These are phyloP conservation scores for Pythium rhizo-oryzae DNA, from an alignment of 352 stramenopile species.

Conservation along the genomic window DNA sequence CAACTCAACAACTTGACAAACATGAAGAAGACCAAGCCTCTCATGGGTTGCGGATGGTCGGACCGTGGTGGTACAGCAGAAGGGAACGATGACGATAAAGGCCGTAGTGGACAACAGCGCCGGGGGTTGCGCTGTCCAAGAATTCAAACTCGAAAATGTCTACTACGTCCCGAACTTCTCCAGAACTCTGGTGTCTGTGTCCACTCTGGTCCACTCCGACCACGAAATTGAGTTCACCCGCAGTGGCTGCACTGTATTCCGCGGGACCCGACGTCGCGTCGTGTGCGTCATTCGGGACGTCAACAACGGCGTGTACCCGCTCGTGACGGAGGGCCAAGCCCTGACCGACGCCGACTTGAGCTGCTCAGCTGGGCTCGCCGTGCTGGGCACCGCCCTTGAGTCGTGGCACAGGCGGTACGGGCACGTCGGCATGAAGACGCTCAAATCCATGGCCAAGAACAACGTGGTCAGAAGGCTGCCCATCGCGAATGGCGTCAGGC, in stretches of 20 bases:
- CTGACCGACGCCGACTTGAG: neutral
- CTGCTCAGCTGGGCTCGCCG: neutral
- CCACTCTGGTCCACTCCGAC: neutral
- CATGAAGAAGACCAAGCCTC: neutral
- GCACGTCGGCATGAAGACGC: slow-evolving; percentile 10
- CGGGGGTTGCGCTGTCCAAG: neutral
- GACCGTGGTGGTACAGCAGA: slow-evolving; percentile 5
- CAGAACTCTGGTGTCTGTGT: slow-evolving; percentile 7
- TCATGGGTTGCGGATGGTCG: slow-evolving; percentile 11
- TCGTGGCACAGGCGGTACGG: slow-evolving; percentile 1
- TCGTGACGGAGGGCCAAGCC: slow-evolving; percentile 4
- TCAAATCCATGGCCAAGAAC: slow-evolving; percentile 4
- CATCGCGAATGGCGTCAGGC: slow-evolving; percentile 1
- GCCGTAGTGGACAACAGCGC: slow-evolving; percentile 1
- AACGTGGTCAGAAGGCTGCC: slow-evolving; percentile 2
- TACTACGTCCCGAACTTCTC: slow-evolving; percentile 7
- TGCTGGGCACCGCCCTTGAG: slow-evolving; percentile 5
- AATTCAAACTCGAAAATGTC: slow-evolving; percentile 13
- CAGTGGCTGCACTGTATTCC: neutral
- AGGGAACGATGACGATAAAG: neutral
- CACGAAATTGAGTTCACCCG: slow-evolving; percentile 8
- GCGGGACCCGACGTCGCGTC: neutral
- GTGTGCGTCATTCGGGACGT: neutral
- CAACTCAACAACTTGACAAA: neutral
- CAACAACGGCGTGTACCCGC: slow-evolving; percentile 7